Evolutionary conservation across 345 rosid genomes (phyloP).

Genomic region (Salix purpurea): DNA sequence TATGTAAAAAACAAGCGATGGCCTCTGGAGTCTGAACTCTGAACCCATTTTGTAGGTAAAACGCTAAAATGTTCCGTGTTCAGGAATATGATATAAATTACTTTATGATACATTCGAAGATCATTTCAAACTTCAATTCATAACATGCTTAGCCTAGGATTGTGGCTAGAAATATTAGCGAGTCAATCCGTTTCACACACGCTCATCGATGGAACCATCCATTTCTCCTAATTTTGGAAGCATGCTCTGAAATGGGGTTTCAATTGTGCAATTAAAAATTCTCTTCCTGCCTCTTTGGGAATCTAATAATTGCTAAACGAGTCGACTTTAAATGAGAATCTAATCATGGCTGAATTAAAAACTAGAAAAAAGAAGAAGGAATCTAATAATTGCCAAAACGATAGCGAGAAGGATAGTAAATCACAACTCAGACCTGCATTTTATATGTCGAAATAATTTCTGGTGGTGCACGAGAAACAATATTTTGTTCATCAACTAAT

Average conservation of each 20-base stretch:
- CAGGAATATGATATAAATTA: neutral
- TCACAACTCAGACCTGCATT: too few relatives aligned
- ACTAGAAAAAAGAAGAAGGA: neutral
- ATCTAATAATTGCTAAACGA: slow-evolving; percentile 3
- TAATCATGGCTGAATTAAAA: slow-evolving; percentile 4
- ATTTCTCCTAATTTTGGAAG: neutral
- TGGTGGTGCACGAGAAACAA: neutral
- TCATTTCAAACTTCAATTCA: neutral
- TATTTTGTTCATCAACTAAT: neutral
- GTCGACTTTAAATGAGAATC: slow-evolving; percentile 1
- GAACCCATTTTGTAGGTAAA: neutral
- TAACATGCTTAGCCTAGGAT: neutral
- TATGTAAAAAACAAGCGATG: neutral
- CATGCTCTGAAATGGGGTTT: neutral
- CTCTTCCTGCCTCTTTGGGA: neutral
- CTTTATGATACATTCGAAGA: too few relatives aligned
- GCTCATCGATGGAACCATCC: neutral
- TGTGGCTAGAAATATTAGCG: neutral
- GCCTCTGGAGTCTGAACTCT: neutral
- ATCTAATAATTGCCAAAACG: slow-evolving; percentile 4
- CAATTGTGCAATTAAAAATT: neutral
- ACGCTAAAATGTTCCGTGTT: neutral
- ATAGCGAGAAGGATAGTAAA: neutral
- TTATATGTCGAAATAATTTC: neutral
- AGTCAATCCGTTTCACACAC: neutral